A percentile compares a stretch with the other conserved stretches of the same genome.
phyloP scores from a whole-genome alignment of 148 eudicot species.

The Cornus kousa region DNA sequence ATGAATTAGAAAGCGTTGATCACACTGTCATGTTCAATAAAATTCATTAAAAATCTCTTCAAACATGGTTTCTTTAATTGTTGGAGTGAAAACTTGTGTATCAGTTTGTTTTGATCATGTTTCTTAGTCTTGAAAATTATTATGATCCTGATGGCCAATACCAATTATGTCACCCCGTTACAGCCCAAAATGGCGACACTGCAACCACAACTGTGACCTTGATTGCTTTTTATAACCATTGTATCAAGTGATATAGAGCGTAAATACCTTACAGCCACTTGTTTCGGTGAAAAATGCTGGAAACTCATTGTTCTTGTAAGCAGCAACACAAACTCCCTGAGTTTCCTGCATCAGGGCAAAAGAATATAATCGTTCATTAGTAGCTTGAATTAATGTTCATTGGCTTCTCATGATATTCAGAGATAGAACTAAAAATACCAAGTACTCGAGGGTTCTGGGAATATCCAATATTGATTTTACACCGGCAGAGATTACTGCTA shows the following conservation, averaged over 20 bases:
- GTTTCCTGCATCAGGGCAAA: conserved; percentile 65
- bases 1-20: no score
- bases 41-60: no score
- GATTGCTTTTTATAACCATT: no score
- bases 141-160: no score
- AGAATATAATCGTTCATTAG: background rate
- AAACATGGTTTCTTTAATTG: no score
- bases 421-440: conserved; percentile 43
- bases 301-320: conserved; percentile 81
- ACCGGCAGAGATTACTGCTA: conserved; percentile 90
- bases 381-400: background rate
- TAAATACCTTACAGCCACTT: conserved; percentile 78
- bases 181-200: no score
- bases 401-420: background rate
- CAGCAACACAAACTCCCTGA: conserved; percentile 94
- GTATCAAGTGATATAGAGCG: background rate
- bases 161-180: no score
- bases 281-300: conserved; percentile 92
- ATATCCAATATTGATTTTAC: conserved; percentile 95
- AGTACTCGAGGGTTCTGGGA: conserved; percentile 90
- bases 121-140: no score
- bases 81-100: no score
- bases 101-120: no score
- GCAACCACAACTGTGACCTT: no score
- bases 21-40: no score